Evolutionary conservation across 148 eudicot species (phyloP).

Genomic region (Simmondsia chinensis): DNA sequence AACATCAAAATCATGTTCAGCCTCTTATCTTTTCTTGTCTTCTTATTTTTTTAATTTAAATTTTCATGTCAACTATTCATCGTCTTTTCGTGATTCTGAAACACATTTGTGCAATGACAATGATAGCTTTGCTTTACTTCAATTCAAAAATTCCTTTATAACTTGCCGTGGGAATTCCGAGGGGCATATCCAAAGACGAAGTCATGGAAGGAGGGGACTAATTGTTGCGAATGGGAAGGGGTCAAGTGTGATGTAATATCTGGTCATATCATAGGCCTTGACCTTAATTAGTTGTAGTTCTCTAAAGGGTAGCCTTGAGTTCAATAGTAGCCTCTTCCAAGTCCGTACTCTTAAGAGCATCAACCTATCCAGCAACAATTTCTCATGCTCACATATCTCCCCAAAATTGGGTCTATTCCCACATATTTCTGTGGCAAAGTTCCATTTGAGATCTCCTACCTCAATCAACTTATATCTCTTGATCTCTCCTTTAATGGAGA

Average conservation of each 20-base stretch:
- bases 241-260: slow-evolving; percentile 16
- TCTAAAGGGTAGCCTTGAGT: slow-evolving; percentile 4
- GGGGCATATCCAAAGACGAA: slow-evolving; percentile 16
- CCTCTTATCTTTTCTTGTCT: no score
- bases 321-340: slow-evolving; percentile 12
- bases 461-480: not conserved
- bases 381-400: slow-evolving; percentile 3
- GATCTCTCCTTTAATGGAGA: slow-evolving; percentile 2
- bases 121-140: slow-evolving; percentile 21
- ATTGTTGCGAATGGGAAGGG: slow-evolving; percentile 32
- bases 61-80: no score
- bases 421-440: slow-evolving; percentile 1
- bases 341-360: slow-evolving; percentile 13
- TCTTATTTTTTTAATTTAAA: no score
- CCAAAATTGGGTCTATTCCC: slow-evolving; percentile 2
- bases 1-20: no score
- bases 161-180: no score
- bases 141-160: slow-evolving; percentile 9
- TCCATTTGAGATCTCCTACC: not conserved
- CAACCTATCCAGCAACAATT: slow-evolving; percentile 13
- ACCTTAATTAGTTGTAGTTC: slow-evolving; percentile 9
- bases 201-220: slow-evolving; percentile 13
- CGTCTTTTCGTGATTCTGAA: no score
- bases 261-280: slow-evolving; percentile 13
- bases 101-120: no score